phyloP scores from a whole-genome alignment of 768 basidiomycete genomes.

The Mycena filopes region DNA sequence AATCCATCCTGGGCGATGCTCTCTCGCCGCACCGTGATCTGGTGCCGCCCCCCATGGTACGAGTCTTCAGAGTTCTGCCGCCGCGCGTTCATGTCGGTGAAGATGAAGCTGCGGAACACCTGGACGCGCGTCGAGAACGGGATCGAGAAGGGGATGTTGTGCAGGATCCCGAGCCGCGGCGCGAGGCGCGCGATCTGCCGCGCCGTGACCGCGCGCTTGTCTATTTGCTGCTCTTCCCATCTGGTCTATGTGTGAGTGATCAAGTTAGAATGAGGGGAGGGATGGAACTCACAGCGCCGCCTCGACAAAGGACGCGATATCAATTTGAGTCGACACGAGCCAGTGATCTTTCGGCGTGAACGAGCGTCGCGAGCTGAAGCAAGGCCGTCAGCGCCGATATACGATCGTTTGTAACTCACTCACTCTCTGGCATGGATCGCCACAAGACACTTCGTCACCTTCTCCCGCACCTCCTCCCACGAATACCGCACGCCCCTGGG shows the following conservation, averaged over 20 bases:
- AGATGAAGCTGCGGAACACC: conserved; percentile 88
- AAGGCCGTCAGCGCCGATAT: conserved; percentile 27
- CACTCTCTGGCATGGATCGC: conserved; percentile 92
- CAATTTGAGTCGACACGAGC: conserved; percentile 68
- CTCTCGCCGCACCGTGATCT: conserved; percentile 73
- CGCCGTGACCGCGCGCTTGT: conserved; percentile 56
- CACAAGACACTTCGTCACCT: conserved; percentile 80
- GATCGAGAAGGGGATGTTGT: conserved; percentile 96
- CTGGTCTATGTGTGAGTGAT: conserved; percentile 46
- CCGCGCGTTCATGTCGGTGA: conserved; percentile 60
- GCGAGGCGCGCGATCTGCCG: conserved; percentile 81
- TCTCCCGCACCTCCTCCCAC: conserved; percentile 80
- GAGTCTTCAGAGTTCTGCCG: conserved; percentile 33
- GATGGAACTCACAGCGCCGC: conserved; percentile 75
- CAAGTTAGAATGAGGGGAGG: neutral
- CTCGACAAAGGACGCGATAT: conserved; percentile 76
- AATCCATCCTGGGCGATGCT: conserved; percentile 93
- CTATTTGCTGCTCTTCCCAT: conserved; percentile 70
- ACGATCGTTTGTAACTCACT: no score
- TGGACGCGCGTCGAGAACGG: conserved; percentile 92
- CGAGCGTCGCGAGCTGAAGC: conserved; percentile 76
- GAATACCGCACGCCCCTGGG: conserved; percentile 54
- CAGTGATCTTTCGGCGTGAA: conserved; percentile 90
- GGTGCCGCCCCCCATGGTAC: conserved; percentile 39
- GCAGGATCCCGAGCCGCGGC: conserved; percentile 88